Evolutionary conservation across 768 basidiomycete genomes (phyloP).

Genomic region (Phanerochaete carnosa): DNA sequence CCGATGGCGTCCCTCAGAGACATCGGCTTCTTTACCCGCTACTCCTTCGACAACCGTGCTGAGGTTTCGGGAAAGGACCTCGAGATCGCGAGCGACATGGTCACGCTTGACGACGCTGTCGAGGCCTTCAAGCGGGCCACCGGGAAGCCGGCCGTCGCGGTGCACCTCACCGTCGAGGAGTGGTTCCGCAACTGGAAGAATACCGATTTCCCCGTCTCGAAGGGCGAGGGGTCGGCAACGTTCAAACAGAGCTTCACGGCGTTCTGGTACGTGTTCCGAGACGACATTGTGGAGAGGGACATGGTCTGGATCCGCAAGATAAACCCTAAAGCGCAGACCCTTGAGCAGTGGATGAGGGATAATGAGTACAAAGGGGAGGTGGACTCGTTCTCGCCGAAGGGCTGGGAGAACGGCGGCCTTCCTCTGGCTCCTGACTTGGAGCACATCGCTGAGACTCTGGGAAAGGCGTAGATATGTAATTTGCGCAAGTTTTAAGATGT

Average conservation of each 20-base stretch:
- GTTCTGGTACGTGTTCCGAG: constrained; percentile 38
- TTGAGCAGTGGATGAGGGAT: constrained; percentile 38
- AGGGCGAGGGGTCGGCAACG: constrained; percentile 6
- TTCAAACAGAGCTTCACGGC: constrained; percentile 35
- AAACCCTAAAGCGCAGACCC: constrained; percentile 29
- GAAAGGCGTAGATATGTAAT: background rate
- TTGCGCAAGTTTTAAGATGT: too few species aligned
- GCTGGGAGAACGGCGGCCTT: background rate
- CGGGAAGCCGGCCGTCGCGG: constrained; percentile 2
- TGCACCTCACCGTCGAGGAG: constrained; percentile 9
- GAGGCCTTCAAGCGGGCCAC: constrained; percentile 12
- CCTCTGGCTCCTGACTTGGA: background rate
- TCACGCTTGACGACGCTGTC: constrained; percentile 20
- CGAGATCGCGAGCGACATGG: constrained; percentile 23
- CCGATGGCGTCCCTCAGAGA: constrained; percentile 26
- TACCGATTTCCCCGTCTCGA: background rate
- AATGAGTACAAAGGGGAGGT: constrained; percentile 24
- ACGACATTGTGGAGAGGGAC: constrained; percentile 37
- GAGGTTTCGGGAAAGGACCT: constrained; percentile 20
- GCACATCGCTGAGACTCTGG: background rate
- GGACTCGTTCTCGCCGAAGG: background rate
- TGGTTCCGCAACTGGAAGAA: background rate
- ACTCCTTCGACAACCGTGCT: constrained; percentile 26
- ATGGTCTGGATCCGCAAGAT: constrained; percentile 38
- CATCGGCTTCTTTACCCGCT: constrained; percentile 26